Conservation (phyloP, 2,329 filamentous ascomycete species). For the Ustilaginoidea virens region DNA sequence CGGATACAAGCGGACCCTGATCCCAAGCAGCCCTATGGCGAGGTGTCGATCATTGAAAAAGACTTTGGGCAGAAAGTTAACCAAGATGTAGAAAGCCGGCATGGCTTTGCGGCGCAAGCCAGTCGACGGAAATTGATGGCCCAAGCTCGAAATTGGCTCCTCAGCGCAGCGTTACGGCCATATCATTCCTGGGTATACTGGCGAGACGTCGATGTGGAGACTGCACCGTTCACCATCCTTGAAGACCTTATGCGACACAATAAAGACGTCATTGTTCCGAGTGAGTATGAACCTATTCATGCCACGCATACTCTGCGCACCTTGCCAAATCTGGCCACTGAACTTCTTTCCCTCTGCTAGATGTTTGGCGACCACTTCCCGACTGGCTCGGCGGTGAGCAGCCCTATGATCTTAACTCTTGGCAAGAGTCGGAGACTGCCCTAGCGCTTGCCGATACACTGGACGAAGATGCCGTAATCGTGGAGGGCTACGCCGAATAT, state of each 20-base stretch:
- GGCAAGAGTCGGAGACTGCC: conserved; percentile 97
- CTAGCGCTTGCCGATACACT: conserved; percentile 84
- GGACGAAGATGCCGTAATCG: conserved; percentile 96
- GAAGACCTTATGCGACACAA: conserved; percentile 98
- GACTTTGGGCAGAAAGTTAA: conserved; percentile 97
- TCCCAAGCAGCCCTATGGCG: conserved; percentile 71
- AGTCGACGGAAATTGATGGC: conserved; percentile 93
- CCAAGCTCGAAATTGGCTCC: conserved; percentile 89
- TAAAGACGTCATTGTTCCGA: conserved; percentile 96
- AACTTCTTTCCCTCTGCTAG: no score
- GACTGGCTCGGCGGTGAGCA: conserved; percentile 98
- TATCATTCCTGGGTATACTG: conserved; percentile 99
- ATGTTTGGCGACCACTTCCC: conserved; percentile 96
- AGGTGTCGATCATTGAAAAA: conserved; percentile 96
- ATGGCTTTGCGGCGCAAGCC: conserved; percentile 93
- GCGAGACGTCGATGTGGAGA: conserved; percentile 97
- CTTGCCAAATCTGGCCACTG: no score
- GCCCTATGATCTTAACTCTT: conserved; percentile 95
- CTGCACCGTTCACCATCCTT: conserved; percentile 87
- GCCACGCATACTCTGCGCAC: no score
- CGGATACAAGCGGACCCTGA: conserved; percentile 69
- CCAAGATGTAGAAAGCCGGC: conserved; percentile 92
- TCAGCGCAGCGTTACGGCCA: conserved; percentile 82
- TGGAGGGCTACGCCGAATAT: conserved; percentile 97
- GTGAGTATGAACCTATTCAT: no score